phyloP scores from a whole-genome alignment of 2,329 filamentous ascomycete species.

The Calonectria naviculata region DNA sequence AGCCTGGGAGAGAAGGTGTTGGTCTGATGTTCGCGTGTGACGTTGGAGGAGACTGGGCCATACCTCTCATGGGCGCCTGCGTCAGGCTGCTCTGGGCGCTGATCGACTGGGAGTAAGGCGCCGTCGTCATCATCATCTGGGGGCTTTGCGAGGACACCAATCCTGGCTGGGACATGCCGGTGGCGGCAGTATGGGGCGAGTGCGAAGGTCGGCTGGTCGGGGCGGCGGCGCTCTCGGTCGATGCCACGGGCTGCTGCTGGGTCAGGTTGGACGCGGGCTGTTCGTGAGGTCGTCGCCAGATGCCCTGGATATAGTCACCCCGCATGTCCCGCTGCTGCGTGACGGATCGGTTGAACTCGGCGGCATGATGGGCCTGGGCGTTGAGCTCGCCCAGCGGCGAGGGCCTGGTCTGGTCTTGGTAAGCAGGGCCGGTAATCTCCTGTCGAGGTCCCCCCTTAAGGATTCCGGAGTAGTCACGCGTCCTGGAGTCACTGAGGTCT shows the following conservation, averaged over 20 bases:
- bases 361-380: conserved; percentile 87
- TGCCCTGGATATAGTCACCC: conserved; percentile 80
- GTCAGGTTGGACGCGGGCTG: conserved; percentile 66
- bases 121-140: conserved; percentile 74
- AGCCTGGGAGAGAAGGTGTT: conserved; percentile 67
- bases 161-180: conserved; percentile 65
- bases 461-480: conserved; percentile 85
- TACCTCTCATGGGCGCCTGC: conserved; percentile 78
- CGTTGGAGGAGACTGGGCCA: conserved; percentile 65
- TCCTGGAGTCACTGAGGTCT: conserved; percentile 80
- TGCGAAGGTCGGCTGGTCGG: conserved; percentile 65
- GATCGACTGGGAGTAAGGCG: conserved; percentile 76
- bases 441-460: conserved; percentile 83
- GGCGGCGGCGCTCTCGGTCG: conserved; percentile 53
- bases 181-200: conserved; percentile 67
- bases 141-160: conserved; percentile 72
- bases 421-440: conserved; percentile 87
- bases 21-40: conserved; percentile 70
- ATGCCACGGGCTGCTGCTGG: conserved; percentile 59
- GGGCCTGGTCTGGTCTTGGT: conserved; percentile 86
- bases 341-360: conserved; percentile 89
- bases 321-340: conserved; percentile 84
- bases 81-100: conserved; percentile 78
- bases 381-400: conserved; percentile 83
- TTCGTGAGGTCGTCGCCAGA: conserved; percentile 88